Evolutionary conservation across 2,329 filamentous ascomycete species (phyloP), one percentile per base, ranked within the genome.

Genomic region (Trichoderma sp.): DNA sequence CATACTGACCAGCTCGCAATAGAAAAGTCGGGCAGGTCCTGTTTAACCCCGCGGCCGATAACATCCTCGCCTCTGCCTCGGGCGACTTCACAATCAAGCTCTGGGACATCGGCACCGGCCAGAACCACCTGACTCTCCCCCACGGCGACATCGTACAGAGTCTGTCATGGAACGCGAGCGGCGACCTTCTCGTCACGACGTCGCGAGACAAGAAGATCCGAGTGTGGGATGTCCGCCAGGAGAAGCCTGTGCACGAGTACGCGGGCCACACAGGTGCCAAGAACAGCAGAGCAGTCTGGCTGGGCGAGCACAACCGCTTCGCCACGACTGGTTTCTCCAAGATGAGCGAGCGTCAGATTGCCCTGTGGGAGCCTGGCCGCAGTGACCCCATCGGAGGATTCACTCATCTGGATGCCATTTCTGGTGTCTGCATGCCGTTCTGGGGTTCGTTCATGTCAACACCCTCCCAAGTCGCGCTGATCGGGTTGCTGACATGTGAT

Each of bases 391-490:
- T 98, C 77, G 94, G 93, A 65, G 95, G 94, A 18, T 98, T 98
- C 84, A 91, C 89, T 77, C 92, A 93, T 76, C 88, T 99, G 63
- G 96, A 99, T 83, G 97, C 94, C 61, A 97, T 97, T 78, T 98
- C 95, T 60, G 96, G 96, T 81, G 95, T 99, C 73, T 97, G 94
- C 87, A 98, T 99, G 93, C 96, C 96, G 36, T 98, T 99, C 89
- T 99, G 96, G 96, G 96, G 88, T 90, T 81, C 75, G 85, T 77
- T 58, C n/a, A 63, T 43, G 24, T 47, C 39, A 14, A 1, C 14
- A 28, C 58, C 4, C 14, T 14, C 39, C 39, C 21, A 28, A 6
- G 18, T 12, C 24, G 36, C 3, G 2, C 9, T 57, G 15, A 57
- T 28, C 8, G 15, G 15, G 18, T 65, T 36, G 67, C 76, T 80